Percentiles rank a stretch among this genome's conserved stretches.
These are phyloP conservation scores for Lodderomyces theae DNA, from an alignment of 1,139 yeast species.

Conservation along the genomic window DNA sequence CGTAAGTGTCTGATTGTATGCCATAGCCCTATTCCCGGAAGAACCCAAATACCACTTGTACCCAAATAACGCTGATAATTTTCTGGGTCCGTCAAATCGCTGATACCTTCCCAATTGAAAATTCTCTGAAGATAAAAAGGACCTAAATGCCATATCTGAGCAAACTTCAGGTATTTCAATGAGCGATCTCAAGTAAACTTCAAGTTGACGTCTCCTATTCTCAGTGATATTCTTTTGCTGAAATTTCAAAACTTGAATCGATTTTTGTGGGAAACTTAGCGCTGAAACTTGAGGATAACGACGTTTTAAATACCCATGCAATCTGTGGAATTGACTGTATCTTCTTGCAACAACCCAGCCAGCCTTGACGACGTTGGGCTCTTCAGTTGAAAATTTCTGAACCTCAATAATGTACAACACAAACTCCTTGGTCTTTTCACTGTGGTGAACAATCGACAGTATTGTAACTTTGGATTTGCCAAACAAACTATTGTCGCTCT, in stretches of 20 bases:
- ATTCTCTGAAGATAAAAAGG: slow-evolving; percentile 73
- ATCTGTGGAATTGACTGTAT: slow-evolving; percentile 74
- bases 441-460: slow-evolving; percentile 61
- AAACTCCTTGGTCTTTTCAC: slow-evolving; percentile 57
- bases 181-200: slow-evolving; percentile 57
- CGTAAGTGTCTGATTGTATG: slow-evolving; percentile 4
- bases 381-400: slow-evolving; percentile 48
- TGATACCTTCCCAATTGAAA: slow-evolving; percentile 37
- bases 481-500: slow-evolving; percentile 73
- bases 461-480: slow-evolving; percentile 59
- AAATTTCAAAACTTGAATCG: slow-evolving; percentile 57
- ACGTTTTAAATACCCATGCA: slow-evolving; percentile 62
- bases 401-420: slow-evolving; percentile 77
- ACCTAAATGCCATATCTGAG: slow-evolving; percentile 65
- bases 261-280: slow-evolving; percentile 61
- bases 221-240: slow-evolving; percentile 65
- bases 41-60: slow-evolving; percentile 44
- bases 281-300: slow-evolving; percentile 50
- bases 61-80: slow-evolving; percentile 28
- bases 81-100: slow-evolving; percentile 4
- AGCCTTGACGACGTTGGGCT: slow-evolving; percentile 51
- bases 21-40: slow-evolving; percentile 20
- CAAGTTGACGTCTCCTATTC: slow-evolving; percentile 58
- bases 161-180: slow-evolving; percentile 68
- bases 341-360: slow-evolving; percentile 91